A percentile compares a stretch with the other conserved stretches of the same genome.
These are phyloP conservation scores for Forsythia viridissima DNA, from an alignment of 257 asterid genomes.

Conservation along the genomic window DNA sequence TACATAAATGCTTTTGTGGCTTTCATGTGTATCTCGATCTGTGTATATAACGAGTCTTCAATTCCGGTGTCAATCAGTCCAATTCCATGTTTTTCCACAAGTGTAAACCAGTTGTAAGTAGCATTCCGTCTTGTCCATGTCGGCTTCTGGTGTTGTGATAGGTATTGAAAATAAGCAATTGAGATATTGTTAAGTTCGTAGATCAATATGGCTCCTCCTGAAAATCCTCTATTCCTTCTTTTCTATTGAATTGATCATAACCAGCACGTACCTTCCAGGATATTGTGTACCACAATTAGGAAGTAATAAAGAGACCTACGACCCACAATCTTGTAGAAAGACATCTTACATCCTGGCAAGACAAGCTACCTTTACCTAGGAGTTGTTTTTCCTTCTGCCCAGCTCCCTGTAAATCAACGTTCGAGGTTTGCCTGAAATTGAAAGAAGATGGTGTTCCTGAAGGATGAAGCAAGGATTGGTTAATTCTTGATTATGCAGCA, in stretches of 20 bases:
- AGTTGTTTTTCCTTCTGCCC: not conserved
- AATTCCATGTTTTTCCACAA: conserved; percentile 19
- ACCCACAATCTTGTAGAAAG: not conserved
- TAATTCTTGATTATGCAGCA: not conserved
- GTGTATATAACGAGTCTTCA: conserved; percentile 19
- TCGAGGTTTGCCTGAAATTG: too few relatives aligned
- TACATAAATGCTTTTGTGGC: conserved; percentile 15
- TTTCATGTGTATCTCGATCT: conserved; percentile 22
- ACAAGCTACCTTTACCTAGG: too few relatives aligned
- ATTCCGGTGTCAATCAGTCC: conserved; percentile 24
- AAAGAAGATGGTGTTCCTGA: not conserved
- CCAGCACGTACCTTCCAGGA: too few relatives aligned
- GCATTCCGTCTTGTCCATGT: conserved; percentile 19
- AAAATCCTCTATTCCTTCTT: too few relatives aligned
- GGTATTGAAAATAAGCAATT: not conserved
- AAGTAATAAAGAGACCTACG: not conserved
- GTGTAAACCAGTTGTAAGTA: conserved; percentile 36
- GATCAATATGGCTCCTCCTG: not conserved
- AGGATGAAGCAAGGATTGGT: not conserved
- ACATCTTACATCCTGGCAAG: not conserved
- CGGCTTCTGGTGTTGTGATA: not conserved
- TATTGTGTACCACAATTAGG: not conserved
- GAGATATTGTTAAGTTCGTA: not conserved
- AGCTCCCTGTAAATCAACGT: not conserved
- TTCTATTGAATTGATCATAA: too few relatives aligned